These are phyloP conservation scores for Capillidium heterosporum DNA, from an alignment of 371 early-diverging fungal genomes.

Conservation along the genomic window DNA sequence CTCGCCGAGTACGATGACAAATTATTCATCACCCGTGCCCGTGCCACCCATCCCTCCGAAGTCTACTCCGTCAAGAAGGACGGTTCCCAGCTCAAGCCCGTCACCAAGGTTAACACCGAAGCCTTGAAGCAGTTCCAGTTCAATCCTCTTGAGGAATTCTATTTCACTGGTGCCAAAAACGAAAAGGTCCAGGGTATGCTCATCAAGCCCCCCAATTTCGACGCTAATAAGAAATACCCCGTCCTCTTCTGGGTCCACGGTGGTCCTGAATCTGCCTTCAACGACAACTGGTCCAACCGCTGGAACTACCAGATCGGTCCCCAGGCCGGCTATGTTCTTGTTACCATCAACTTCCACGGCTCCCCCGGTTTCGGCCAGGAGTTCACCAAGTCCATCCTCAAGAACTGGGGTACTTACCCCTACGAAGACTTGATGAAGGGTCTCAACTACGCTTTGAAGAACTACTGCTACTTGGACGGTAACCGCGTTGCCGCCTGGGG, in stretches of 20 bases:
- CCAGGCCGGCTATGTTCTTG: conserved; percentile 50
- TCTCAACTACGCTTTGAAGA: conserved; percentile 36
- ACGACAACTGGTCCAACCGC: neutral
- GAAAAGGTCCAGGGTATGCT: conserved; percentile 51
- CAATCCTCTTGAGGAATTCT: conserved; percentile 32
- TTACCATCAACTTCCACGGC: conserved; percentile 59
- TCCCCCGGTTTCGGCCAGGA: conserved; percentile 69
- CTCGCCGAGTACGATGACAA: conserved; percentile 17
- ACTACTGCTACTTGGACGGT: conserved; percentile 36
- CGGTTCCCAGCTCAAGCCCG: conserved; percentile 13
- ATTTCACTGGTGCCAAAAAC: conserved; percentile 41
- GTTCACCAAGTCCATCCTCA: conserved; percentile 51
- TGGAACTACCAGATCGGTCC: conserved; percentile 55
- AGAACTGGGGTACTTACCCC: conserved; percentile 68
- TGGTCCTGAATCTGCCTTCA: conserved; percentile 5
- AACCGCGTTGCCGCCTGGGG: conserved; percentile 46
- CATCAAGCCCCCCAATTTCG: conserved; percentile 43
- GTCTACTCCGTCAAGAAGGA: conserved; percentile 14
- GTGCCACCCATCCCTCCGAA: conserved; percentile 27
- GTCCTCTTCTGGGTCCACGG: conserved; percentile 70
- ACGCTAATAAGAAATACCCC: conserved; percentile 42
- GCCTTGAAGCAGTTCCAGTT: conserved; percentile 8
- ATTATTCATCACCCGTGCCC: conserved; percentile 21
- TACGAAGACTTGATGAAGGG: conserved; percentile 54
- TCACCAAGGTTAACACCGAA: conserved; percentile 13